Evolutionary conservation across 148 eudicot genomes (phyloP), one percentile per base, ranked within the genome.

Genomic region (Camellia japonica): DNA sequence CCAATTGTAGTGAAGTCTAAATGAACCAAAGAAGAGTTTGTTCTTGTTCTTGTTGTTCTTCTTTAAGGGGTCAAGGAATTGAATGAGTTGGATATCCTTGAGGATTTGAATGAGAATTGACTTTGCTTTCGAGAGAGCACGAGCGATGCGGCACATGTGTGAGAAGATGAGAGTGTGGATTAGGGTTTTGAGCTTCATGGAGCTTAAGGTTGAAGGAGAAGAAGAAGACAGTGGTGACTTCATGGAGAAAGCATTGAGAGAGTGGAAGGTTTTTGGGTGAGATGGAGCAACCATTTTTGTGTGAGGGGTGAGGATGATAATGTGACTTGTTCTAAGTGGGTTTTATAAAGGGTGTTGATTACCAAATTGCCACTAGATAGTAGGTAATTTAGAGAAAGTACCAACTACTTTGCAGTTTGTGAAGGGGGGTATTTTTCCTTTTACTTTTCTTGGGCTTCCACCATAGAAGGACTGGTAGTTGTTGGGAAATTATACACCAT

Each of bases 1-100:
- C 98, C 99, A 97, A 73, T 92, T 97, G 68, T 94, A 92, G 73
- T 97, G 94, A 6, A 94, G 85, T 70, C 99, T 82, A 78, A 97
- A 94, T 0, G 99, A 97, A 7, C 97, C 98, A 58, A 94, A 86
- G 5, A 88, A 81, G 58, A 92, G 86, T 78, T 92, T 94, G 30
- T 90, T 87, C 77, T 89, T 86, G 82, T 83, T 84, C 80, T 89
- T 90, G 81, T 80, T 86, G 81, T 80, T 86, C 69, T 80, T 93
- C 76, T 85, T 75, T 63, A 79, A 38, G 4, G 84, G 18, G 16
- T 85, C 85, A 7, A 83, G 58, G 16, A 88, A 68, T 73, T 84
- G 88, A 20, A 85, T 66, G 69, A 88, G 78, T 19, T 90, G 90
- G 46, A 88, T 81, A 16, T 89, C 91, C 68, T 81, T 83, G 60